These are phyloP conservation scores for Nitzschia putrida DNA, from an alignment of 108 stramenopile genomes.

Conservation along the genomic window DNA sequence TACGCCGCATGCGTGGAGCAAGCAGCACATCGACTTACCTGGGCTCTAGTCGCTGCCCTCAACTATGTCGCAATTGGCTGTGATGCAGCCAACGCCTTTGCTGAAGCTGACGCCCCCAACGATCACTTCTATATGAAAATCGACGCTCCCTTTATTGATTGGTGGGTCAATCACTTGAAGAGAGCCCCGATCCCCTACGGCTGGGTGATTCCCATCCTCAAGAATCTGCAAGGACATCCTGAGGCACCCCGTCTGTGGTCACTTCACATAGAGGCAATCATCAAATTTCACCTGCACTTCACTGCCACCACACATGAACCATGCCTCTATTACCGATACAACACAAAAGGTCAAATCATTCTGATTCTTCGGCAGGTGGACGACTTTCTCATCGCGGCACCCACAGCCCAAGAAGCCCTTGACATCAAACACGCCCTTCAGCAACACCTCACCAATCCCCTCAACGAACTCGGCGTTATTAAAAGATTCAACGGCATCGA, in stretches of 20 bases:
- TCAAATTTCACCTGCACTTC: slow-evolving; percentile 11
- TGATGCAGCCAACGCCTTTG: slow-evolving; percentile 38
- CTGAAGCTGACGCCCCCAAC: slow-evolving; percentile 19
- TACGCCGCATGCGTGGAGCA: slow-evolving; percentile 24
- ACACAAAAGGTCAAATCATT: slow-evolving; percentile 12
- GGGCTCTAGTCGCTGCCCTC: slow-evolving; percentile 20
- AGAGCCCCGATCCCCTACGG: slow-evolving; percentile 23
- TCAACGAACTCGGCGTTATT: slow-evolving; percentile 33
- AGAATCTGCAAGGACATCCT: slow-evolving; percentile 5
- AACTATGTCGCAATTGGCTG: slow-evolving; percentile 22
- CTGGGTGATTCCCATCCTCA: slow-evolving; percentile 17
- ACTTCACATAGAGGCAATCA: not conserved
- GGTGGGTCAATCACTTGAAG: slow-evolving; percentile 23
- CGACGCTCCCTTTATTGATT: slow-evolving; percentile 19
- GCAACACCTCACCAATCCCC: slow-evolving; percentile 12
- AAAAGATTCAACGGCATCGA: slow-evolving; percentile 33
- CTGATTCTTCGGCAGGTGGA: slow-evolving; percentile 35
- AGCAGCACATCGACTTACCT: slow-evolving; percentile 28
- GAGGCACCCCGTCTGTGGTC: not conserved
- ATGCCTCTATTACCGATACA: slow-evolving; percentile 1
- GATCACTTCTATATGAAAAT: slow-evolving; percentile 23
- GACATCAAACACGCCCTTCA: slow-evolving; percentile 4
- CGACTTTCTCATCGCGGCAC: slow-evolving; percentile 5
- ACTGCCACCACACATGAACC: slow-evolving; percentile 39
- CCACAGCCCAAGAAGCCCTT: slow-evolving; percentile 14